phyloP scores from a whole-genome alignment of 2,329 filamentous ascomycete genomes.

The Aspergillus sclerotialis region DNA sequence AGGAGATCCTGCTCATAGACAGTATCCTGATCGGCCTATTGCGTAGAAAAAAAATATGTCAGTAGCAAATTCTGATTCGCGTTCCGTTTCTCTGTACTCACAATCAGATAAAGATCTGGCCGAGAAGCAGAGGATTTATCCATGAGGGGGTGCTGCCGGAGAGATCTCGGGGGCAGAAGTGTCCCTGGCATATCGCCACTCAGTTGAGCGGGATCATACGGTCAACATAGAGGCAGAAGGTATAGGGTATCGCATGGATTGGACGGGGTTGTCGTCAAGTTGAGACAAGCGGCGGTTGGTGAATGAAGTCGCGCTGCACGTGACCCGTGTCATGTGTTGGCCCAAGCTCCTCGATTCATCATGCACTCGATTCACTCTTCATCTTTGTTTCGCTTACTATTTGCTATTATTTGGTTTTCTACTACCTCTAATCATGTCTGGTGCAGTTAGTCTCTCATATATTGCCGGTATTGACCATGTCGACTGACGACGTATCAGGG shows the following conservation, averaged over 20 bases:
- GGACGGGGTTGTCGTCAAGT: conserved; percentile 21
- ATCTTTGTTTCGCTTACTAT: neutral
- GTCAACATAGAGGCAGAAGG: conserved; percentile 20
- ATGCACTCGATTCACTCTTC: conserved; percentile 7
- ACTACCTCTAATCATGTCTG: conserved; percentile 24
- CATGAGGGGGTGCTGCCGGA: conserved; percentile 38
- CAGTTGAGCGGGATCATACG: conserved; percentile 28
- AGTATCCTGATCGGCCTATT: conserved; percentile 75
- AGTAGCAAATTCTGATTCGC: too few species aligned
- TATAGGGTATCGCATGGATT: conserved; percentile 18
- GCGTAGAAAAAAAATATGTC: too few species aligned
- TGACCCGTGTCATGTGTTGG: conserved; percentile 18
- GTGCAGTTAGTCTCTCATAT: conserved; percentile 28
- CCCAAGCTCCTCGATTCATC: conserved; percentile 19
- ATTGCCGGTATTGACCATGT: too few species aligned
- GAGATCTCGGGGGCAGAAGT: conserved; percentile 40
- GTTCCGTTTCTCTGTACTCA: too few species aligned
- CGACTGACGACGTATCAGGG: conserved; percentile 52
- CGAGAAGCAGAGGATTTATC: conserved; percentile 34
- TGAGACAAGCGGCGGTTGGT: conserved; percentile 10
- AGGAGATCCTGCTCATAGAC: conserved; percentile 95
- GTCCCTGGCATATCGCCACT: conserved; percentile 46
- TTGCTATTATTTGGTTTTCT: too few species aligned
- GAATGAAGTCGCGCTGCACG: conserved; percentile 23
- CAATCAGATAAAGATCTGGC: conserved; percentile 40